Evolutionary conservation across 305 asterid genomes (phyloP).

Genomic region (Fraxinus baroniana): DNA sequence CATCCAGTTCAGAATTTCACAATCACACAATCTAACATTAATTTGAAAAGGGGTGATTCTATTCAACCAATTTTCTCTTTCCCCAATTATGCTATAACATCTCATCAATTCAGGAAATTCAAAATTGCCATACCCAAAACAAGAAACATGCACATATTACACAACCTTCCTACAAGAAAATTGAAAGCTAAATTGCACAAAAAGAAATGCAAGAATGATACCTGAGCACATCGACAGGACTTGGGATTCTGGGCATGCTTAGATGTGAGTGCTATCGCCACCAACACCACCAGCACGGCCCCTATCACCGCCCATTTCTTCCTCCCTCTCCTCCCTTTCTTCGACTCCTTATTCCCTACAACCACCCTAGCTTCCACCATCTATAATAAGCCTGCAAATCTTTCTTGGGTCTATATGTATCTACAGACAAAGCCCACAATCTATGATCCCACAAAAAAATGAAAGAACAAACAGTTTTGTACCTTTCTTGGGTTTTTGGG

Average conservation of each 20-base stretch:
- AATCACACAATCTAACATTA: slow-evolving; percentile 15
- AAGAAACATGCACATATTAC: neutral
- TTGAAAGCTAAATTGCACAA: slow-evolving; percentile 15
- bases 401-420: neutral
- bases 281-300: slow-evolving; percentile 48
- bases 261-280: slow-evolving; percentile 48
- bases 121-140: neutral
- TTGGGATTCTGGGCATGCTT: slow-evolving; percentile 43
- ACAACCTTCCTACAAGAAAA: neutral
- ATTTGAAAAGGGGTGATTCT: neutral
- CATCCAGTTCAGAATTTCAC: slow-evolving; percentile 17
- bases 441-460: neutral
- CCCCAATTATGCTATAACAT: slow-evolving; percentile 3
- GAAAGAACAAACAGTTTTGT: neutral
- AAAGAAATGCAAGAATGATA: slow-evolving; percentile 12
- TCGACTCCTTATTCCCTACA: slow-evolving; percentile 32
- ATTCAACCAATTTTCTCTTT: neutral
- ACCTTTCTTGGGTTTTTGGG: neutral
- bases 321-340: slow-evolving; percentile 31
- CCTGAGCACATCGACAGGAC: slow-evolving; percentile 78
- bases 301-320: slow-evolving; percentile 52
- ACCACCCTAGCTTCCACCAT: slow-evolving; percentile 71
- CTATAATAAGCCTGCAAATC: slow-evolving; percentile 10
- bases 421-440: neutral
- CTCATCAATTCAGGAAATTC: slow-evolving; percentile 24